Evolutionary conservation across 345 rosid species (phyloP), one percentile per base, ranked within the genome.

Genomic region (Rhodamnia rubescens): DNA sequence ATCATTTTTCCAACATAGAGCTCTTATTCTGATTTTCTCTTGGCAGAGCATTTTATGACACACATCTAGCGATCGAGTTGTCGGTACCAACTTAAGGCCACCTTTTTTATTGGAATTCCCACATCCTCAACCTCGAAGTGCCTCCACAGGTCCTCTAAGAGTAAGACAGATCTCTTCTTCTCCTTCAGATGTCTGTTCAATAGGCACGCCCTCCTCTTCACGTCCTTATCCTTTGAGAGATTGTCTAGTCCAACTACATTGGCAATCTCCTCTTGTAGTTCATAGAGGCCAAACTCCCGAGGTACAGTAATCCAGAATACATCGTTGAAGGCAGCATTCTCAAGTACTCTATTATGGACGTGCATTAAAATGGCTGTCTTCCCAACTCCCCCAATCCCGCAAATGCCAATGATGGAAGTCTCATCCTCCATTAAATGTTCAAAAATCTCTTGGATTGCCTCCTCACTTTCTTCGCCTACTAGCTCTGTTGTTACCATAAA

Each of bases 11-110:
- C 3, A 50, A 49, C 8, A 7, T 49, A 49, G 52, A 50, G 21
- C 21, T 0, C 1, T 0, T 11, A 59, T 59, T 27, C 15, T 3
- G 55, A 84, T 4, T 11, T 11, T 5, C 7, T 18, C 0, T 13
- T 84, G 32, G 18, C 85, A 84, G 1, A n/a, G 4, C 36, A 84
- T 84, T 15, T 6, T 9, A 2, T 16, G 18, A 7, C 78, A 59
- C 1, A 84, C 47, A 57, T 22, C n/a, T 42, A 42, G 36, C 1
- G 74, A 84, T 1, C 20, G 85, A 7, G 75, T 57, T 4, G 85
- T 61, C 9, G 61, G 0, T 11, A 61, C 80, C 32, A 84, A 20
- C 47, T 49, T 61, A 11, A 58, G 18, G 9, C 81, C 11, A 1
- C 5, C 74, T 0, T 14, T 14, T 2, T 50, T 9, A 84, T 1